A percentile compares a stretch with the other conserved stretches of the same genome.
Conservation (phyloP, 148 eudicot species). For the Arctostaphylos glauca region DNA sequence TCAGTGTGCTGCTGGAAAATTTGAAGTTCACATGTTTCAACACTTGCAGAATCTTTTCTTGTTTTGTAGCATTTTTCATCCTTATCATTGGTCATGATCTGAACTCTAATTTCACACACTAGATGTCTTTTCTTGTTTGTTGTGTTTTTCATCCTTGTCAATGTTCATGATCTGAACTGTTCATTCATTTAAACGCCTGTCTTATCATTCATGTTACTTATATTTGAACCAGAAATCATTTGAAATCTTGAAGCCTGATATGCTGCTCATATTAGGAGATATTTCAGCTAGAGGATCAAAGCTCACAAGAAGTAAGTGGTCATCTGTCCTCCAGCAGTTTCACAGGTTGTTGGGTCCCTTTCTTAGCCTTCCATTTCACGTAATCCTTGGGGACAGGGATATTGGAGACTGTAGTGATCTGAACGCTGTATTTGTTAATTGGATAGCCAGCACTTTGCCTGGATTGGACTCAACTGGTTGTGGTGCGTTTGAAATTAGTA, state of each 20-base stretch:
- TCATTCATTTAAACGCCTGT: no score
- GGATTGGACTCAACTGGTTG: constrained; percentile 37
- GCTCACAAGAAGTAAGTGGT: constrained; percentile 29
- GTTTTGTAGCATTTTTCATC: not conserved
- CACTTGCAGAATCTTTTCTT: no score
- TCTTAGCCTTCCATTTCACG: constrained; percentile 33
- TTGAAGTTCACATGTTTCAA: not conserved
- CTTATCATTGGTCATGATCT: not conserved
- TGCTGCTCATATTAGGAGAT: constrained; percentile 43
- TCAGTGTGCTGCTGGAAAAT: not conserved
- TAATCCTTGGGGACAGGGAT: constrained; percentile 36
- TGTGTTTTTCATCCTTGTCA: not conserved
- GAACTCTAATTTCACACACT: not conserved
- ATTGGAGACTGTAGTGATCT: constrained; percentile 33
- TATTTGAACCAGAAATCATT: constrained; percentile 40
- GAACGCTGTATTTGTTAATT: constrained; percentile 24
- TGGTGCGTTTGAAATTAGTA: constrained; percentile 31
- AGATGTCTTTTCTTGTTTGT: not conserved
- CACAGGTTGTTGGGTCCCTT: constrained; percentile 33
- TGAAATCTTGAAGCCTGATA: constrained; percentile 40
- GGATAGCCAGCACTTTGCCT: constrained; percentile 32
- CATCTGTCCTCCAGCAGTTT: constrained; percentile 33
- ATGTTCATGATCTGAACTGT: constrained; percentile 1
- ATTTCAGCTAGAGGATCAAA: constrained; percentile 33
- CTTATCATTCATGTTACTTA: constrained; percentile 2